These are phyloP conservation scores for Euphorbia lathyris DNA, from an alignment of 345 rosid genomes.

Conservation along the genomic window DNA sequence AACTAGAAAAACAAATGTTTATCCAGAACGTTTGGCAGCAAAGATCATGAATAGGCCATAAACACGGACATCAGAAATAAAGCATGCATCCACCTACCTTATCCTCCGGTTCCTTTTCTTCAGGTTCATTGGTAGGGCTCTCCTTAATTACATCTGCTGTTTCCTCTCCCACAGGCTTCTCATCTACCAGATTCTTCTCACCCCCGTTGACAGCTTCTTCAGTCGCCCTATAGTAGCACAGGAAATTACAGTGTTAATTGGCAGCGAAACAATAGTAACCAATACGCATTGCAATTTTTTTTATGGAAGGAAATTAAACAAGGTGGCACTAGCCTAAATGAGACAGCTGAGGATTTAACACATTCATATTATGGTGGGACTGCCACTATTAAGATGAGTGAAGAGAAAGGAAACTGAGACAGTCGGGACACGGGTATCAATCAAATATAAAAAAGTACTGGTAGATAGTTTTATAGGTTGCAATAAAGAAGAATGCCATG, in stretches of 20 bases:
- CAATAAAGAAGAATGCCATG: background rate
- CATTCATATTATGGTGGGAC: background rate
- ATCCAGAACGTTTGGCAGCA: background rate
- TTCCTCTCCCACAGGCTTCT: conserved; percentile 22
- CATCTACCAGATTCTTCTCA: conserved; percentile 16
- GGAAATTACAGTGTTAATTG: background rate
- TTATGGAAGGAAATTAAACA: background rate
- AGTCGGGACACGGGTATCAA: background rate
- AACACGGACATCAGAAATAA: background rate
- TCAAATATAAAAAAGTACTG: background rate
- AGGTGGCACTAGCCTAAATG: background rate
- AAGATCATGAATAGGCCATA: background rate
- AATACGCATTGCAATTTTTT: background rate
- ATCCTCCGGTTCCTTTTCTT: conserved; percentile 21
- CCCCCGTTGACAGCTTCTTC: conserved; percentile 21
- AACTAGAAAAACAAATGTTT: background rate
- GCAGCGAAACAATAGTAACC: background rate
- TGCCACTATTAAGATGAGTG: background rate
- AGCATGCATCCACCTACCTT: conserved; percentile 24
- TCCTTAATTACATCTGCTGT: conserved; percentile 19
- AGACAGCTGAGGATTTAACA: background rate
- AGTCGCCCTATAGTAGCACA: conserved; percentile 11
- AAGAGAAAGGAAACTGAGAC: background rate
- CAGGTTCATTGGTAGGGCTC: conserved; percentile 11
- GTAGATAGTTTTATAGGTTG: background rate